These are phyloP conservation scores for Umbelopsis sp. DNA, from an alignment of 192 early-diverging fungal genomes.

Conservation along the genomic window DNA sequence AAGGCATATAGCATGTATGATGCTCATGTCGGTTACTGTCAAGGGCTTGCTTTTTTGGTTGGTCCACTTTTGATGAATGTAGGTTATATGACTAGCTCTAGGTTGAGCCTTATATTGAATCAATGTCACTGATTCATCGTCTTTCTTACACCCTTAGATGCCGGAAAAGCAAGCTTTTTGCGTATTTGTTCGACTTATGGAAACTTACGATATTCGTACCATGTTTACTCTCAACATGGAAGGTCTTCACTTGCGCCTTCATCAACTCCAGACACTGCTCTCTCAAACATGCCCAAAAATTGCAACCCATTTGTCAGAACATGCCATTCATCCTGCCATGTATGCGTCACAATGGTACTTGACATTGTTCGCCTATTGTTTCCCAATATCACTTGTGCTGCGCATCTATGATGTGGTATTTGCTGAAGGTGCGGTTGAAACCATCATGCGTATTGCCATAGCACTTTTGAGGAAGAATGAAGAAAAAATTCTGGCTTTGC, in stretches of 20 bases:
- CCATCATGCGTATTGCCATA: constrained; percentile 81
- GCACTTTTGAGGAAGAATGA: constrained; percentile 85
- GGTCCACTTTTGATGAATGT: constrained; percentile 90
- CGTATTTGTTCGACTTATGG: constrained; percentile 87
- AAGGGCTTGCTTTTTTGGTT: constrained; percentile 93
- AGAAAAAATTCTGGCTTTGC: constrained; percentile 65
- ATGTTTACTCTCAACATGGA: constrained; percentile 93
- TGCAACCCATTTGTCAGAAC: constrained; percentile 68
- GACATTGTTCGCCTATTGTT: constrained; percentile 91
- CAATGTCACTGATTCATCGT: neutral
- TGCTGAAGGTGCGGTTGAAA: constrained; percentile 82
- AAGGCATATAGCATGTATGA: constrained; percentile 95
- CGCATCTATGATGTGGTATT: constrained; percentile 90
- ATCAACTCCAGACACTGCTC: constrained; percentile 82
- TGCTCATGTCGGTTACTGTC: constrained; percentile 94
- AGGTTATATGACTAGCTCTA: constrained; percentile 23
- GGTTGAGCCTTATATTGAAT: neutral
- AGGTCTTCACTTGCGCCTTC: constrained; percentile 85
- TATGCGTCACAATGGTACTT: constrained; percentile 97
- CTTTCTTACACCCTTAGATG: constrained; percentile 80
- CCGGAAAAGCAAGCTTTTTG: constrained; percentile 92
- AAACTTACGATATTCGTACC: constrained; percentile 84
- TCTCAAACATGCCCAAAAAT: constrained; percentile 75
- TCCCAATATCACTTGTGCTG: constrained; percentile 84
- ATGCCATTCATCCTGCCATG: constrained; percentile 82